Evolutionary conservation across 176 grass and related monocot genomes (phyloP).

Genomic region (Dactylis glomerata): DNA sequence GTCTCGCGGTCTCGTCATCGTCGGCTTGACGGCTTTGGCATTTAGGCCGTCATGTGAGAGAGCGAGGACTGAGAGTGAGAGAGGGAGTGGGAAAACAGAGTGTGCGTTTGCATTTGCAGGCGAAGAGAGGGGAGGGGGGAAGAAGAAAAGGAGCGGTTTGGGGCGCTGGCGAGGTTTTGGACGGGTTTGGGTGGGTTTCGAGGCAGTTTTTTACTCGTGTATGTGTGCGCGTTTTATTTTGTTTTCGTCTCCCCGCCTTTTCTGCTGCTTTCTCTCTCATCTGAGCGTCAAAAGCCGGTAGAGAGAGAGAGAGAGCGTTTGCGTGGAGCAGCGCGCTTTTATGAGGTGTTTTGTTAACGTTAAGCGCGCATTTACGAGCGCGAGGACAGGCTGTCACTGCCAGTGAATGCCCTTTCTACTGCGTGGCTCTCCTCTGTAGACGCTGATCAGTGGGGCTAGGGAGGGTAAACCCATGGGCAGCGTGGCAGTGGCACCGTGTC

Average conservation of each 20-base stretch:
- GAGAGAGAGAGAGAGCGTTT: too few relatives aligned
- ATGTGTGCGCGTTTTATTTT: constrained; percentile 17
- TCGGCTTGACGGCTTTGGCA: constrained; percentile 26
- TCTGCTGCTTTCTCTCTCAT: background rate
- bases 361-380: constrained; percentile 47
- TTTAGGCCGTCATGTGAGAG: constrained; percentile 32
- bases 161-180: constrained; percentile 44
- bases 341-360: constrained; percentile 40
- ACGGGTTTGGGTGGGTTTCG: constrained; percentile 63
- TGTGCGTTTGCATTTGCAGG: background rate
- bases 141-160: constrained; percentile 27
- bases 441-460: background rate
- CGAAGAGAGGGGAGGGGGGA: background rate
- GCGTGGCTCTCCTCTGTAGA: background rate
- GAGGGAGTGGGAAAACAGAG: background rate
- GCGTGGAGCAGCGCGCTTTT: background rate
- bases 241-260: background rate
- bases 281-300: background rate
- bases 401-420: background rate
- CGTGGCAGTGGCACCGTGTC: too few relatives aligned
- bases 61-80: background rate
- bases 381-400: constrained; percentile 29
- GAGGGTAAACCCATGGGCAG: background rate
- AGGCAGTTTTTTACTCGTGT: constrained; percentile 29
- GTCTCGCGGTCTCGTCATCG: background rate